These are phyloP conservation scores for Komagataella pastoris DNA, from an alignment of 805 yeast genomes.

Conservation along the genomic window DNA sequence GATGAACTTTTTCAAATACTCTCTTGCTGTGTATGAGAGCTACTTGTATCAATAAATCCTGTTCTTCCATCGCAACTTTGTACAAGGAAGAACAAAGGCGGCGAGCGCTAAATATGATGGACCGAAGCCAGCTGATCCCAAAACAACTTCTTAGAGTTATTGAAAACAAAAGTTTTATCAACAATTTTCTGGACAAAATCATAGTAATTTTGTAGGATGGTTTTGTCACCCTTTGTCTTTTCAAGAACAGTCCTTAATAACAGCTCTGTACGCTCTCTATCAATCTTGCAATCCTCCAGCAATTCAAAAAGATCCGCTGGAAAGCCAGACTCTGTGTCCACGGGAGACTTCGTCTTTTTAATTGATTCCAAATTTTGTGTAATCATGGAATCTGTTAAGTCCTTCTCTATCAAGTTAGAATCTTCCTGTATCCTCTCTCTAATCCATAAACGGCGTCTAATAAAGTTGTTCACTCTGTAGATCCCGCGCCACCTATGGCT, in stretches of 20 bases:
- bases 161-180: not conserved
- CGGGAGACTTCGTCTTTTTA: not conserved
- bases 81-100: not conserved
- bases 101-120: not conserved
- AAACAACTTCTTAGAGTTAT: not conserved
- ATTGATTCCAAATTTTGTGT: too few species aligned
- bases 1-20: not conserved
- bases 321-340: not conserved
- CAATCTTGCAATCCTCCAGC: not conserved
- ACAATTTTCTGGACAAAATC: not conserved
- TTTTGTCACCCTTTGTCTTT: not conserved
- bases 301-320: not conserved
- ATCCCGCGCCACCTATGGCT: constrained; percentile 36
- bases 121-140: not conserved
- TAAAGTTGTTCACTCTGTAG: constrained; percentile 33
- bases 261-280: not conserved
- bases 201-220: not conserved
- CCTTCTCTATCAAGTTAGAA: not conserved
- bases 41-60: not conserved
- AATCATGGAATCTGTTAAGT: not conserved
- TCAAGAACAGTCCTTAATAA: not conserved
- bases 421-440: constrained; percentile 17
- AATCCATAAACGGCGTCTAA: constrained; percentile 37
- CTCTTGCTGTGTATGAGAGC: not conserved
- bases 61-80: not conserved